A percentile compares a stretch with the other conserved stretches of the same genome.
Conservation (phyloP, 164 flowering plant species). For the Malania oleifera region DNA sequence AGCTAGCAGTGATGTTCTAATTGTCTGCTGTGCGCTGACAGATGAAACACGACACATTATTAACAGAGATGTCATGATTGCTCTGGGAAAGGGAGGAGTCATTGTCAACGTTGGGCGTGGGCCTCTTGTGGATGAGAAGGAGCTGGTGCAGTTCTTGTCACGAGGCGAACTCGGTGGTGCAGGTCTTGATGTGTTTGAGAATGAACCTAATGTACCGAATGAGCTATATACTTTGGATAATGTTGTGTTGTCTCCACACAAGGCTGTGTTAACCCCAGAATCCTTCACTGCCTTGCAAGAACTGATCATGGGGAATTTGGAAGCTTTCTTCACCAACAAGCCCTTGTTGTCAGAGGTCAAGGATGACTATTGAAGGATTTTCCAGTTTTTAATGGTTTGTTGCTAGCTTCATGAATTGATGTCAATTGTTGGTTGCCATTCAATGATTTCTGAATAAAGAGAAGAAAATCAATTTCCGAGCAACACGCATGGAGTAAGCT, state of each 20-base stretch:
- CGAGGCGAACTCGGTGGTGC: slow-evolving; percentile 40
- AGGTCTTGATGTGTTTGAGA: slow-evolving; percentile 53
- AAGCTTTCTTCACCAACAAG: slow-evolving; percentile 38
- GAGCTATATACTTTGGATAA: slow-evolving; percentile 40
- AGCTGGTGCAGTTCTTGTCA: slow-evolving; percentile 34
- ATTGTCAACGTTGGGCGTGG: slow-evolving; percentile 51
- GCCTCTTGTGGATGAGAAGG: slow-evolving; percentile 36
- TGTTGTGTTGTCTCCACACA: slow-evolving; percentile 47
- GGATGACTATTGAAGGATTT: background rate
- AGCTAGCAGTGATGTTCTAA: slow-evolving; percentile 31
- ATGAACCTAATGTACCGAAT: slow-evolving; percentile 40
- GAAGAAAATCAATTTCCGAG: no score
- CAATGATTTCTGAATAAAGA: no score
- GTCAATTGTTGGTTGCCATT: no score
- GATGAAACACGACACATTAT: slow-evolving; percentile 35
- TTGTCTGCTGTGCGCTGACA: slow-evolving; percentile 38
- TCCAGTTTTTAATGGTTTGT: no score
- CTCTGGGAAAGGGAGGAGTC: slow-evolving; percentile 40
- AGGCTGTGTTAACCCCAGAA: slow-evolving; percentile 33
- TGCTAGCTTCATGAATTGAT: no score
- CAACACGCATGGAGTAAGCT: no score
- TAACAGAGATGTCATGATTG: slow-evolving; percentile 35
- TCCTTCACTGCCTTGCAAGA: slow-evolving; percentile 18
- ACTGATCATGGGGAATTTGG: slow-evolving; percentile 26
- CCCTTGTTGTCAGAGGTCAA: slow-evolving; percentile 22